Evolutionary conservation across 108 stramenopile species (phyloP), one percentile per base, ranked within the genome.

Genomic region (Ochromonas danica): DNA sequence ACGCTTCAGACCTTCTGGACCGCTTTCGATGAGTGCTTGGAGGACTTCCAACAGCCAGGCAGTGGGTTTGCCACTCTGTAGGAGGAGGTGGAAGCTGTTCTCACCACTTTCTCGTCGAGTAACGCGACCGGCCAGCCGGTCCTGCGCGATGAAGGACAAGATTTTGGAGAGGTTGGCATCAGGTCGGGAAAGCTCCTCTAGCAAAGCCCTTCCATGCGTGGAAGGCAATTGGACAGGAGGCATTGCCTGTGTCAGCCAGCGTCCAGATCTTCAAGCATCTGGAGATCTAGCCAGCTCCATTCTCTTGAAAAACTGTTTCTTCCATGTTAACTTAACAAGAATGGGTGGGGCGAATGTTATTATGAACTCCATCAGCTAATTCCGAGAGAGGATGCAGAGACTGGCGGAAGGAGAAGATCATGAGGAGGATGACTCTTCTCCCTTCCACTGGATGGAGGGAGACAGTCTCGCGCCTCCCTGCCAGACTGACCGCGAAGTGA

Each of bases 401-500:
- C n/a, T n/a, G n/a, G n/a, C n/a, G n/a, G n/a, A n/a, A n/a, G n/a
- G n/a, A n/a, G n/a, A n/a, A n/a, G n/a, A n/a, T n/a, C n/a, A n/a
- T n/a, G n/a, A n/a, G n/a, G n/a, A n/a, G n/a, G n/a, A n/a, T n/a
- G n/a, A n/a, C n/a, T n/a, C n/a, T n/a, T n/a, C n/a, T n/a, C n/a
- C n/a, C n/a, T n/a, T n/a, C 45, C 22, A 51, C 22, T 84, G 84
- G 84, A 39, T 84, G 82, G 84, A 84, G 42, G 84, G 84, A 0
- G 84, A 84, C 42, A 81, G 80, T 0, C 71, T 84, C 10, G 84
- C 84, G 31, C 84, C 84, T 17, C 84, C 84, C n/a, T 84, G 84
- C 35, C 84, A 84, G 61, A 39, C 78, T 30, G 27, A 70, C 27
- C 1, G 14, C 31, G 28, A 40, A 80, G 81, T 61, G 79, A 80